Percentiles rank a stretch among this genome's conserved stretches.
Evolutionary conservation across 805 yeast genomes (phyloP).

Genomic region (Cyberlindnera samutprakarnensis): DNA sequence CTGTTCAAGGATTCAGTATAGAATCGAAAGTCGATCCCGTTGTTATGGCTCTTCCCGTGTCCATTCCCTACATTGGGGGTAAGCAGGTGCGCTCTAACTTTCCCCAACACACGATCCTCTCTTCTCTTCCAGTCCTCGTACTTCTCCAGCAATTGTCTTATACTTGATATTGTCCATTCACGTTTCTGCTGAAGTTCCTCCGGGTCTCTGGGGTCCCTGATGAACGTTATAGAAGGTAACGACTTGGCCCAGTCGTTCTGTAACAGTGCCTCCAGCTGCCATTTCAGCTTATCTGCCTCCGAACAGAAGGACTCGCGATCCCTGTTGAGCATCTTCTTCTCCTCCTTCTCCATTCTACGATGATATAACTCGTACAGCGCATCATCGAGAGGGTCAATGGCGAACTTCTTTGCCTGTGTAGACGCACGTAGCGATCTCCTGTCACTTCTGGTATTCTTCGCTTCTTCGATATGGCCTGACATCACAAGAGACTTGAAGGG

Average conservation of each 20-base stretch:
- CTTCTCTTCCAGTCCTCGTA: slow-evolving; percentile 16
- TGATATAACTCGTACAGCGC: slow-evolving; percentile 38
- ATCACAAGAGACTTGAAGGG: neutral
- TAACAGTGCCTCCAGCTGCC: slow-evolving; percentile 34
- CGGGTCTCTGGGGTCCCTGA: slow-evolving; percentile 38
- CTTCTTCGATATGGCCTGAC: slow-evolving; percentile 3
- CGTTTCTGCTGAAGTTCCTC: slow-evolving; percentile 46
- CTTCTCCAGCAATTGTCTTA: slow-evolving; percentile 15
- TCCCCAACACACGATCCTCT: slow-evolving; percentile 19
- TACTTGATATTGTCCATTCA: slow-evolving; percentile 44
- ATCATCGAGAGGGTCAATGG: slow-evolving; percentile 40
- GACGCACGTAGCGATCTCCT: neutral
- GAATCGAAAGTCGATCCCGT: slow-evolving; percentile 9
- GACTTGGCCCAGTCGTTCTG: slow-evolving; percentile 39
- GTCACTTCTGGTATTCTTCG: neutral
- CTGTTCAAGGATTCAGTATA: slow-evolving; percentile 16
- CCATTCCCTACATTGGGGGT: too few species aligned
- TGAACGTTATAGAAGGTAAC: slow-evolving; percentile 39
- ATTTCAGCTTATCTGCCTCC: slow-evolving; percentile 44
- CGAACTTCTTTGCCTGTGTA: too few species aligned
- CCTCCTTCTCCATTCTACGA: slow-evolving; percentile 56
- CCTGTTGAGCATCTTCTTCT: slow-evolving; percentile 41
- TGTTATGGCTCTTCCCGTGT: neutral
- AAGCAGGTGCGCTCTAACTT: slow-evolving; percentile 3
- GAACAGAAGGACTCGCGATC: slow-evolving; percentile 46